These are phyloP conservation scores for Delitschia confertaspora DNA, from an alignment of 495 filamentous ascomycete genomes.

Conservation along the genomic window DNA sequence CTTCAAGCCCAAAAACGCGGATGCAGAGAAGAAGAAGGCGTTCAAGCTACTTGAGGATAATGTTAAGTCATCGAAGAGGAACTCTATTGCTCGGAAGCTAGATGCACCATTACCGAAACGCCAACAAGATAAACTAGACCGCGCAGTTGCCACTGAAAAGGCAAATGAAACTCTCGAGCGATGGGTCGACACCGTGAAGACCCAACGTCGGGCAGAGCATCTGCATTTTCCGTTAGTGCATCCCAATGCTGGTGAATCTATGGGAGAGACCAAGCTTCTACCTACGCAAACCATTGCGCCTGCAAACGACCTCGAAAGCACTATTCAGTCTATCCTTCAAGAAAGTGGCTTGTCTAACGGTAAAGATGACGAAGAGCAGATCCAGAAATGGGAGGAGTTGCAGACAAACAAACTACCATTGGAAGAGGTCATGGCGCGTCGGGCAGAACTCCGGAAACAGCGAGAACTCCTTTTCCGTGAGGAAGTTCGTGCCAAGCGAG, in stretches of 20 bases:
- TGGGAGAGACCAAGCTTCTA: slow-evolving; percentile 45
- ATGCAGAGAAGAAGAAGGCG: slow-evolving; percentile 68
- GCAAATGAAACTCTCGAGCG: slow-evolving; percentile 82
- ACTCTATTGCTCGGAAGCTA: slow-evolving; percentile 60
- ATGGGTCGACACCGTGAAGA: slow-evolving; percentile 92
- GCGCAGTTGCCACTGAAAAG: slow-evolving; percentile 77
- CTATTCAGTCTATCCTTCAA: slow-evolving; percentile 77
- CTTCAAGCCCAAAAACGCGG: slow-evolving; percentile 62
- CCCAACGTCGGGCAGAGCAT: slow-evolving; percentile 86
- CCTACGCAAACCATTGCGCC: slow-evolving; percentile 50
- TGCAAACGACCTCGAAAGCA: slow-evolving; percentile 69
- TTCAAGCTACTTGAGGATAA: slow-evolving; percentile 54
- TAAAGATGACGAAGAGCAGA: slow-evolving; percentile 54
- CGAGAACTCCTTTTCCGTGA: slow-evolving; percentile 88
- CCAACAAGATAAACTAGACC: slow-evolving; percentile 79
- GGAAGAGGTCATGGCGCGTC: slow-evolving; percentile 63
- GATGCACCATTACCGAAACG: slow-evolving; percentile 79
- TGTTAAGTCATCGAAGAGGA: slow-evolving; percentile 43
- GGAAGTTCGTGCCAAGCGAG: slow-evolving; percentile 74
- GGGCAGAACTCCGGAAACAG: slow-evolving; percentile 65
- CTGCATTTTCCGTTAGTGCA: slow-evolving; percentile 82
- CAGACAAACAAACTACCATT: slow-evolving; percentile 55
- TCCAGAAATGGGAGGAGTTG: slow-evolving; percentile 62
- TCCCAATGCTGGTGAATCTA: slow-evolving; percentile 44
- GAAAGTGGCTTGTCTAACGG: slow-evolving; percentile 69